phyloP scores from a whole-genome alignment of 2,329 filamentous ascomycete genomes.

The Colletotrichum truncatum region DNA sequence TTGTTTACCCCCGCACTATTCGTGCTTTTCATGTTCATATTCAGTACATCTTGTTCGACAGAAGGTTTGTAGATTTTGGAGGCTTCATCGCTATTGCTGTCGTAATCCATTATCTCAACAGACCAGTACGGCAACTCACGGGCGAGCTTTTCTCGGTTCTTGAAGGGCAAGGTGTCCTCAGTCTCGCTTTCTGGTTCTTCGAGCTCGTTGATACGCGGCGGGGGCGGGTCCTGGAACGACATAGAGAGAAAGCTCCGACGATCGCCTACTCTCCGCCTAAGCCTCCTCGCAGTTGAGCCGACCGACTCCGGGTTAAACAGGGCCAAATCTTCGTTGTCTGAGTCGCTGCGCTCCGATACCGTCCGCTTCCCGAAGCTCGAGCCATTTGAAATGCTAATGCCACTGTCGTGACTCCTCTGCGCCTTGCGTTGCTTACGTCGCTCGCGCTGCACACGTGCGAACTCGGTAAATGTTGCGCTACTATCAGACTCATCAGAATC shows the following conservation, averaged over 20 bases:
- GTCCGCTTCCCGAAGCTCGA: conserved; percentile 65
- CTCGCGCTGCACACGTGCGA: conserved; percentile 51
- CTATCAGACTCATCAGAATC: conserved; percentile 45
- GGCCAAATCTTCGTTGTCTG: conserved; percentile 49
- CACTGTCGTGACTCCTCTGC: too few relatives aligned
- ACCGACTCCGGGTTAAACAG: conserved; percentile 45
- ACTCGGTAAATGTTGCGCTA: conserved; percentile 43
- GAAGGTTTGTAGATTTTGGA: too few relatives aligned
- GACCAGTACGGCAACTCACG: conserved; percentile 60
- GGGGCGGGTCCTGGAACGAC: conserved; percentile 59
- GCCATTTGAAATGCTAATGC: too few relatives aligned
- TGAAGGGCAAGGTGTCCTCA: conserved; percentile 35
- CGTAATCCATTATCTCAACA: conserved; percentile 58
- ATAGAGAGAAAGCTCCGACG: conserved; percentile 51
- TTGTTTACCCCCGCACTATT: too few relatives aligned
- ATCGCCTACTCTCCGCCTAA: conserved; percentile 55
- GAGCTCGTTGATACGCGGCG: conserved; percentile 61
- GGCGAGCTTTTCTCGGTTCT: conserved; percentile 45
- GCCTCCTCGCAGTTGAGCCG: conserved; percentile 57
- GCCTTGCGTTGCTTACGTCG: conserved; percentile 57
- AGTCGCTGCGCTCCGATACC: conserved; percentile 62
- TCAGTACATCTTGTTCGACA: too few relatives aligned
- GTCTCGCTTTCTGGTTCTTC: conserved; percentile 60
- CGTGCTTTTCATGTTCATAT: too few relatives aligned
- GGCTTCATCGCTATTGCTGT: conserved; percentile 18